phyloP scores from a whole-genome alignment of 2,329 filamentous ascomycete genomes.

The Penicillium fuscoglaucum region DNA sequence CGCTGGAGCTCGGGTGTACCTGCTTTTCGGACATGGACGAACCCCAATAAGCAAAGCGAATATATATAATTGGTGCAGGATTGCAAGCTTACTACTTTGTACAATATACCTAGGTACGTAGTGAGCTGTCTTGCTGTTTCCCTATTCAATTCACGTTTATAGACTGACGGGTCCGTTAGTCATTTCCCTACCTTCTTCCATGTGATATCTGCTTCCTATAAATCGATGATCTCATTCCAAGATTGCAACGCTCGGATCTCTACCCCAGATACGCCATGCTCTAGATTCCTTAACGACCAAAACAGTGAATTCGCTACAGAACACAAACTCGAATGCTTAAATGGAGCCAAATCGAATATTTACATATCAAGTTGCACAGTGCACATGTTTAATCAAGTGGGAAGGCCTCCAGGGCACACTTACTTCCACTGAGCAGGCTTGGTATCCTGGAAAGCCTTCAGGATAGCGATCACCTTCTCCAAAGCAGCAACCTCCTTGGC shows the following conservation, averaged over 20 bases:
- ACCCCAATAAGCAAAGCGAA: background rate
- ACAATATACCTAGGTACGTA: background rate
- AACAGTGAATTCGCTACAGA: constrained; percentile 19
- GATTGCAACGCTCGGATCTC: background rate
- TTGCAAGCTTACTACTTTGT: background rate
- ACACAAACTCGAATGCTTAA: constrained; percentile 16
- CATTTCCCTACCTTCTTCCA: background rate
- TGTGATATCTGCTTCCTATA: background rate
- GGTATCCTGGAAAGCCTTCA: constrained; percentile 63
- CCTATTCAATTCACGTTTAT: background rate
- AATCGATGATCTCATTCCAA: background rate
- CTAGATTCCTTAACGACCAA: background rate
- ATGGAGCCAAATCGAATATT: constrained; percentile 24
- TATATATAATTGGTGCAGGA: background rate
- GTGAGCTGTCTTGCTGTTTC: background rate
- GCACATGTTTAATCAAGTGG: constrained; percentile 8
- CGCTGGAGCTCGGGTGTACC: background rate
- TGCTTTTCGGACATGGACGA: background rate
- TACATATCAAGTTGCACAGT: constrained; percentile 22
- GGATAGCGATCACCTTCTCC: constrained; percentile 74
- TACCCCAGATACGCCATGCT: background rate
- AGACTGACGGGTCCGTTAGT: background rate
- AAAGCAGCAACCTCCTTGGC: constrained; percentile 72
- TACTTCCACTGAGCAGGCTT: constrained; percentile 53
- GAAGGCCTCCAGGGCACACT: constrained; percentile 7